These are phyloP conservation scores for Halophytophthora polymorphica DNA, from an alignment of 352 stramenopile genomes.

Conservation along the genomic window DNA sequence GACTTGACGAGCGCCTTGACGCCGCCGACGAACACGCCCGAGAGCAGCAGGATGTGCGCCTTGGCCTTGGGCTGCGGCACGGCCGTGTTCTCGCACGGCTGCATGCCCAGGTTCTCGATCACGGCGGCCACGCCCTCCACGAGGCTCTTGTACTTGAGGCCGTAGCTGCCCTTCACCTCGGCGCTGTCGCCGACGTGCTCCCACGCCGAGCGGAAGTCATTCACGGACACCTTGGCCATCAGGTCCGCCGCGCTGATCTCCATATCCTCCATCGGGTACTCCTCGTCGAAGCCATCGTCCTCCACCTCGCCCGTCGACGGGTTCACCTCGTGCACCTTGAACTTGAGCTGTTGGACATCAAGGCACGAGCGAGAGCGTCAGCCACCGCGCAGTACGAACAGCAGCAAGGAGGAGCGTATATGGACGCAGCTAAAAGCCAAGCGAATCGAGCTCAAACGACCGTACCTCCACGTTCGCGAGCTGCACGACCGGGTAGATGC, in stretches of 20 bases:
- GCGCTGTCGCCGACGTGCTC: slow-evolving; percentile 92
- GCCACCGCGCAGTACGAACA: not conserved
- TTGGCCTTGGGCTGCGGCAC: slow-evolving; percentile 87
- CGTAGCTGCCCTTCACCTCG: slow-evolving; percentile 97
- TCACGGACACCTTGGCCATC: slow-evolving; percentile 95
- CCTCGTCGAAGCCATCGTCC: slow-evolving; percentile 94
- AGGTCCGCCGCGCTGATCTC: slow-evolving; percentile 95
- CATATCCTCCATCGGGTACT: slow-evolving; percentile 98
- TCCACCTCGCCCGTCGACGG: slow-evolving; percentile 90
- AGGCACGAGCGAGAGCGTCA: slow-evolving; percentile 8
- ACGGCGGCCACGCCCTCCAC: slow-evolving; percentile 94
- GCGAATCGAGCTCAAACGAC: slow-evolving; percentile 4
- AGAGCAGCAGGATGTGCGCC: slow-evolving; percentile 96
- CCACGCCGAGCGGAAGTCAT: slow-evolving; percentile 96
- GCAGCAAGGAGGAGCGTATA: too few relatives aligned
- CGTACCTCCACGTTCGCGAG: slow-evolving; percentile 89
- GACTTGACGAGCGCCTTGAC: slow-evolving; percentile 95
- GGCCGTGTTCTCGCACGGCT: slow-evolving; percentile 94
- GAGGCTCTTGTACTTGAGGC: slow-evolving; percentile 96
- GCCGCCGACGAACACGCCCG: slow-evolving; percentile 94
- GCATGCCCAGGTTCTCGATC: slow-evolving; percentile 97
- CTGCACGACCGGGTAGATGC: slow-evolving; percentile 78
- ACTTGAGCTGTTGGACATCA: slow-evolving; percentile 78
- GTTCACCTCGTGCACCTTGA: slow-evolving; percentile 95
- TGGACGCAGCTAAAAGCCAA: not conserved